These are phyloP conservation scores for Collariella sp. DNA, from an alignment of 495 filamentous ascomycete species.

Conservation along the genomic window DNA sequence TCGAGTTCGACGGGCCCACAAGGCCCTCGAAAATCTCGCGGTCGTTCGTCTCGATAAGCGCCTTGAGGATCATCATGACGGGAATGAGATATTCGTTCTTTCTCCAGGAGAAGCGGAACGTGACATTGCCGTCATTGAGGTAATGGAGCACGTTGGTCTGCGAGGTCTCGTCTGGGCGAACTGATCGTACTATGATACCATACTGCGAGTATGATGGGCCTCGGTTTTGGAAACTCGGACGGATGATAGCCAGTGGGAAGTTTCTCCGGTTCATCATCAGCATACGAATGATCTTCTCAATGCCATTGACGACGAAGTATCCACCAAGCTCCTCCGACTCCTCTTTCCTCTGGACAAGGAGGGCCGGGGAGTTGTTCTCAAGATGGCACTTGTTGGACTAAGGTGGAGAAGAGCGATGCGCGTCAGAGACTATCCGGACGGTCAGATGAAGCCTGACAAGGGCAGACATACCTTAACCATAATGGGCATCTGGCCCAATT, in stretches of 20 bases:
- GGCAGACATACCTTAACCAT: slow-evolving; percentile 67
- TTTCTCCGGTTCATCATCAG: slow-evolving; percentile 82
- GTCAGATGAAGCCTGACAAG: not conserved
- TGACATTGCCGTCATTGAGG: slow-evolving; percentile 87
- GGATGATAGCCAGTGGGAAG: slow-evolving; percentile 86
- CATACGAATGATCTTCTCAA: slow-evolving; percentile 91
- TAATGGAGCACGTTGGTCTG: slow-evolving; percentile 97
- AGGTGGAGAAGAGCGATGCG: not conserved
- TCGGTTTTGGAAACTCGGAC: slow-evolving; percentile 77
- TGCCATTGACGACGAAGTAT: slow-evolving; percentile 93
- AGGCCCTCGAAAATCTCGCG: slow-evolving; percentile 89
- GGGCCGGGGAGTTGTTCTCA: slow-evolving; percentile 68
- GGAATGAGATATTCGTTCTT: slow-evolving; percentile 94
- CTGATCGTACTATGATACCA: slow-evolving; percentile 83
- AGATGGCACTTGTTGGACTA: slow-evolving; percentile 86
- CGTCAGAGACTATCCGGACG: slow-evolving; percentile 4
- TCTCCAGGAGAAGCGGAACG: slow-evolving; percentile 94
- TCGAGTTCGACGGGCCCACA: slow-evolving; percentile 62
- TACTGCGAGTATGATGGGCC: slow-evolving; percentile 79
- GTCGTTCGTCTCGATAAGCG: slow-evolving; percentile 90
- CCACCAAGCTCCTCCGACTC: slow-evolving; percentile 89
- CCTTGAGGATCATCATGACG: slow-evolving; percentile 93
- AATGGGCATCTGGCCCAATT: slow-evolving; percentile 81
- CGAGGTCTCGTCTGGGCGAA: slow-evolving; percentile 90
- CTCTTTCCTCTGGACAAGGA: slow-evolving; percentile 77